A percentile compares a stretch with the other conserved stretches of the same genome.
Evolutionary conservation across 31 red algal genomes (phyloP).

Genomic region (Endocladia muricata): DNA sequence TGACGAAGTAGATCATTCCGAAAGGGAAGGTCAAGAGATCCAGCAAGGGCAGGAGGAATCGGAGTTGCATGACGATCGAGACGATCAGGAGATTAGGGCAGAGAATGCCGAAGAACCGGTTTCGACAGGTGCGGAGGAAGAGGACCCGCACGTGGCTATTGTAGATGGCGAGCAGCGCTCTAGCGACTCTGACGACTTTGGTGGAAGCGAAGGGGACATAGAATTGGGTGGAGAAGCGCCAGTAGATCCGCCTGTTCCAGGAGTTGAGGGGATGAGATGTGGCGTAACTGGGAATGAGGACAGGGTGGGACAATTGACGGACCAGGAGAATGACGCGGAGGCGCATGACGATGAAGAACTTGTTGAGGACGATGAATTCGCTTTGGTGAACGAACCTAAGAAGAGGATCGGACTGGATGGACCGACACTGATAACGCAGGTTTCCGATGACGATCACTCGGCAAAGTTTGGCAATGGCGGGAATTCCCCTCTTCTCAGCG

Average conservation of each 20-base stretch:
- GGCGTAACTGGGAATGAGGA: not conserved
- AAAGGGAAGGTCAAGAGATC: slow-evolving; percentile 7
- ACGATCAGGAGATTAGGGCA: not conserved
- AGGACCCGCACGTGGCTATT: not conserved
- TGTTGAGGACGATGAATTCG: slow-evolving; percentile 52
- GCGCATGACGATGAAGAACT: slow-evolving; percentile 34
- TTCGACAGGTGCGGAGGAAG: not conserved
- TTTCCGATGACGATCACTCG: not conserved
- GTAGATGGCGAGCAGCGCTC: not conserved
- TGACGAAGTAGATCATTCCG: slow-evolving; percentile 11
- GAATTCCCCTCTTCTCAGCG: not conserved
- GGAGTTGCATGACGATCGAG: not conserved
- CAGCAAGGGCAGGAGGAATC: slow-evolving; percentile 4
- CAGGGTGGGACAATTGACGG: not conserved
- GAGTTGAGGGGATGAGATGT: not conserved
- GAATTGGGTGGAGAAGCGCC: not conserved
- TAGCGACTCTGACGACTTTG: not conserved
- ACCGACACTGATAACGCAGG: not conserved
- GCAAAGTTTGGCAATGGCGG: not conserved
- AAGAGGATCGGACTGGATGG: not conserved
- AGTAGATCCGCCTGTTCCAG: not conserved
- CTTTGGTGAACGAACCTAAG: not conserved
- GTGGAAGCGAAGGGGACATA: slow-evolving; percentile 3
- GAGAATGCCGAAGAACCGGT: not conserved
- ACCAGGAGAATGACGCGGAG: not conserved